Base-by-base conservation (phyloP, 164 flowering plant species). In the Stephania yunnanensis region DNA sequence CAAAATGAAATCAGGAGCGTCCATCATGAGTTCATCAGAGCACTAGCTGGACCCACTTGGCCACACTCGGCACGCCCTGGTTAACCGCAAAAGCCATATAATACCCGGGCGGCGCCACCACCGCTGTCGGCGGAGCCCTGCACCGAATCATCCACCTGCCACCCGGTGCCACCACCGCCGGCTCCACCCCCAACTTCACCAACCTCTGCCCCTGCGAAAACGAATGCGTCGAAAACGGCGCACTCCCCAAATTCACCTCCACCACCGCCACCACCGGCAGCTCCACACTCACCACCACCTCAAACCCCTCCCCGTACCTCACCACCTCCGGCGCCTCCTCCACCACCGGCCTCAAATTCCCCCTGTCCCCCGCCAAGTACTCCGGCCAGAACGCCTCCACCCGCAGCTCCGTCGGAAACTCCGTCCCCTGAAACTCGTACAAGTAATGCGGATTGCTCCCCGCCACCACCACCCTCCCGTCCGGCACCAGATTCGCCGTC, bases 341-440 rank as follows among this genome's bases (percentile, higher is more conserved):
- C 5, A 93, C 74, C 0, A 42, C 83, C 15, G 99, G 98, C 69
- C 99, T 84, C 11, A 92, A 58, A 75, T 89, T 90, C 3, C 86
- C 88, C 63, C 86, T 82, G 53, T 90, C 97, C 2, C 83, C 71
- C 0, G 89, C 73, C 46, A 93, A 80, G 71, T 95, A 93, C 76
- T 92, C 96, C 1, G 98, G 99, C 66, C 94, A 93, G 74, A 93
- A 95, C 0, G 98, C 96, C 74, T 95, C 98, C 55, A 95, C 76
- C 67, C 96, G 75, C 22, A 95, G 74, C 71, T 95, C 99, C 1
- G 98, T 95, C 3, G 98, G 98, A 58, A 82, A 91, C 19, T 85
- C 85, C 0, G 74, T 86, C 0, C 3, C 42, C 42, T 67, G 64
- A 66, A 82, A 91, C 44, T 83, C 86, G 84, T 95, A 95, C 72